Evolutionary conservation across 225 moss, liverwort and hornwort species (phyloP), one percentile per base, ranked within the genome.

Genomic region (Sphagnum tenellum): DNA sequence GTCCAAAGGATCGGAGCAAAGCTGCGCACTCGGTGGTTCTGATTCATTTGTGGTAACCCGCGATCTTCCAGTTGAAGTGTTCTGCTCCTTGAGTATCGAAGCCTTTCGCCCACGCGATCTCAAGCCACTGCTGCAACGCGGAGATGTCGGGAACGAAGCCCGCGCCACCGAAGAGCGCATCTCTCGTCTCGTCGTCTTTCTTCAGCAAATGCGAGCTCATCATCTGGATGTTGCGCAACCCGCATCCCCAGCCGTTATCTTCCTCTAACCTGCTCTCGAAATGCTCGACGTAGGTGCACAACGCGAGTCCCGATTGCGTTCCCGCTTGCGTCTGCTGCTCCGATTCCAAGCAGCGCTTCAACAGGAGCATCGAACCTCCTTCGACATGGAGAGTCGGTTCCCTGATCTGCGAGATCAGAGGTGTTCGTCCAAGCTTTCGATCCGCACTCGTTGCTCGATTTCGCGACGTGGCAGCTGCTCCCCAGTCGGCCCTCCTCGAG

Each of bases 191-290:
- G 8, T 3, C 0, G 45, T 74, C 58, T 53, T 83, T 74, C 0
- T 72, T 70, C 47, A 83, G 64, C 61, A 90, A 2, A 44, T 67
- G 78, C 4, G 86, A 90, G 65, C 76, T 76, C 50, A 90, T 45
- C 71, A 90, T 90, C 70, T 90, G 89, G 67, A 90, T 90, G 67
- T 90, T 90, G 10, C 88, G 82, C 90, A 88, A 90, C 46, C 90
- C 90, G 48, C 90, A 90, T 47, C 90, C 90, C 90, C 90, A 90
- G 45, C 90, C 88, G 9, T 81, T 72, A 65, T 90, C 90, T 46
- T 86, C 77, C 47, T 77, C 76, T 1, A 62, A 46, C 62, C 75
- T 62, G 60, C 83, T 90, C 70, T 88, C 86, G 48, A 83, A 90
- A 64, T 90, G 90, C 8, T 83, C 83, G 48, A 85, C 71, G 64